Evolutionary conservation across 495 filamentous ascomycete species (phyloP), one percentile per base, ranked within the genome.

Genomic region (Cudoniella acicularis): DNA sequence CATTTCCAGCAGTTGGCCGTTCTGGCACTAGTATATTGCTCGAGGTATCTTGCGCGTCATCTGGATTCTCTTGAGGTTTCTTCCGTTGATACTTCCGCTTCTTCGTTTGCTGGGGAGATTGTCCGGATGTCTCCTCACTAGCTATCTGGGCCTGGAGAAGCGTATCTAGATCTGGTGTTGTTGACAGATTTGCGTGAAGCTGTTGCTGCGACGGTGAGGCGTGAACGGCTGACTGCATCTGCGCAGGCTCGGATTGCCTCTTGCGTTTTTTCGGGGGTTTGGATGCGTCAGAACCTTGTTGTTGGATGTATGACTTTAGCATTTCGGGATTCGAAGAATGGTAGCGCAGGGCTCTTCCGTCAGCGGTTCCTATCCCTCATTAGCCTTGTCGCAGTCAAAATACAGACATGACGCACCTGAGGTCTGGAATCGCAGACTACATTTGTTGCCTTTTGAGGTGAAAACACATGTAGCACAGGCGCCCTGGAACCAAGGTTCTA

Each of bases 401-500:
- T n/a, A n/a, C n/a, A n/a, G n/a, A n/a, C n/a, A 16, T 16, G 43
- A 46, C 43, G n/a, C 49, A 49, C 56, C 61, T 24, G 52, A 60
- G 2, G 41, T 40, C 30, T 57, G 52, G 9, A 42, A n/a, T 21
- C 63, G 42, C 0, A 65, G n/a, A 50, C 52, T 61, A 21, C 64
- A 66, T 27, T 57, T 57, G 13, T 60, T 60, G 0, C 59, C 64
- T 22, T 57, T 66, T 9, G 52, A 57, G 1, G 52, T 60, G 27
- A 63, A 66, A 0, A 60, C 40, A 36, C 64, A 66, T 0, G 49
- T 20, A 10, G 52, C 13, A 46, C 60, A 66, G 1, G 53, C 60
- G 13, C 64, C 64, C 24, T 60, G 49, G 42, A 57, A 66, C 52
- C 53, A 66, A 22, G 55, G 11, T 8, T 54, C 56, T 41, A 63